Conservation (phyloP, 2,329 filamentous ascomycete genomes). For the Beauveria medogensis region DNA sequence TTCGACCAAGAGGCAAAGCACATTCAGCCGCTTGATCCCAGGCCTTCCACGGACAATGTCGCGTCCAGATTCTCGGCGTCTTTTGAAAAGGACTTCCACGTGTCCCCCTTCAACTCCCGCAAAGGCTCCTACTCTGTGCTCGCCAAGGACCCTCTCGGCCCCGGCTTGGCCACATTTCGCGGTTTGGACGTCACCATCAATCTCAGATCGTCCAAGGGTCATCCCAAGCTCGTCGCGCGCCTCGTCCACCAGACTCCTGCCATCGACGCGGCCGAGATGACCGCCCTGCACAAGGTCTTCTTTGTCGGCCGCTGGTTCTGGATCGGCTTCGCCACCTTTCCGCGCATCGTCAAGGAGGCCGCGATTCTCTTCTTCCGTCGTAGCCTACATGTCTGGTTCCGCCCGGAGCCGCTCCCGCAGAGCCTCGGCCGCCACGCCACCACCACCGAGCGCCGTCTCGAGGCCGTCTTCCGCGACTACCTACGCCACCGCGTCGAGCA, state of each 20-base stretch:
- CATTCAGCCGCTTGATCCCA: background rate
- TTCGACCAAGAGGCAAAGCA: conserved; percentile 17
- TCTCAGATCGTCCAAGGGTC: conserved; percentile 49
- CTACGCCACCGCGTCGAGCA: conserved; percentile 41
- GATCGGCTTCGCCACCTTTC: conserved; percentile 59
- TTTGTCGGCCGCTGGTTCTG: conserved; percentile 56
- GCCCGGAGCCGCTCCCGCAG: conserved; percentile 51
- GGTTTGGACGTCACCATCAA: conserved; percentile 53
- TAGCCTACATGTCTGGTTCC: conserved; percentile 55
- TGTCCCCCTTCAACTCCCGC: conserved; percentile 65
- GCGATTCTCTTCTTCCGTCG: conserved; percentile 45
- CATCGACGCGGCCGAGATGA: conserved; percentile 41
- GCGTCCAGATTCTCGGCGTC: conserved; percentile 22
- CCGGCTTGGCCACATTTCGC: conserved; percentile 28
- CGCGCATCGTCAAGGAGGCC: conserved; percentile 56
- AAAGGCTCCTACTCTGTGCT: conserved; percentile 46
- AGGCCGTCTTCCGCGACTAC: conserved; percentile 40
- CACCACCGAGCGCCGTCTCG: conserved; percentile 37
- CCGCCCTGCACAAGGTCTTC: conserved; percentile 28
- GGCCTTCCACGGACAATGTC: conserved; percentile 19
- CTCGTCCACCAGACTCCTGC: conserved; percentile 45
- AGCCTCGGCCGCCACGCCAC: conserved; percentile 49
- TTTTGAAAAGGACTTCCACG: conserved; percentile 67
- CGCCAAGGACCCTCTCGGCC: conserved; percentile 37
- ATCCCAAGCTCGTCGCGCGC: conserved; percentile 53